Evolutionary conservation across 1,284 basidiomycete species (phyloP), one percentile per base, ranked within the genome.

Genomic region (Ganoderma sinense): DNA sequence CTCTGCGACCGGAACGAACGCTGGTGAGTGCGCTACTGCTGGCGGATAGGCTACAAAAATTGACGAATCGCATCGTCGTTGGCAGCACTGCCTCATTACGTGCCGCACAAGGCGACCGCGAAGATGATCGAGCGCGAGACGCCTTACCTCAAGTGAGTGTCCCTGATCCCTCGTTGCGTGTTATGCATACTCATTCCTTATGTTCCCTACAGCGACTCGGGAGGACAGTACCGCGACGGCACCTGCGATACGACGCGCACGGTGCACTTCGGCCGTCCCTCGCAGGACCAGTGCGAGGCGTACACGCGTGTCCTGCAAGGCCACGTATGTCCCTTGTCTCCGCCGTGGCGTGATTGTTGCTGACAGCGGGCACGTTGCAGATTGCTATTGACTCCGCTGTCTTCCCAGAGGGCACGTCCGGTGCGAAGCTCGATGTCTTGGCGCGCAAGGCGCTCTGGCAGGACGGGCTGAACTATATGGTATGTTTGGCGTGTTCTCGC

Each of bases 241-340:
- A 98, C 97, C 1, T 97, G 96, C 81, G 96, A 98, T 81, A 97
- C 95, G 11, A 97, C 96, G 1, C 88, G 97, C 65, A 97, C 96
- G 10, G 83, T 95, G 65, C 95, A 97, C 83, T 96, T 98, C 79
- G 97, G 96, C 59, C 87, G 89, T 48, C 94, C 94, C 7, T 91
- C 91, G 5, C 75, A 85, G 2, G 94, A 96, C 74, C 92, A 97
- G 80, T 93, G 91, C 77, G 92, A 97, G 72, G 96, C 97, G 1
- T 99, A 93, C 80, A 99, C 98, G 20, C 87, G 96, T 31, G 98
- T 99, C 33, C 82, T 99, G 65, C 97, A 99, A 82, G 97, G 97
- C 4, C 97, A 99, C 84, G 93, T 94, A 83, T 75, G 92, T 87
- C 63, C 72, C 73, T 64, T 33, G 56, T 69, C 56, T 62, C 65